A percentile compares a stretch with the other conserved stretches of the same genome.
phyloP scores from a whole-genome alignment of 371 early-diverging fungal species.

The Mucor mucedo region DNA sequence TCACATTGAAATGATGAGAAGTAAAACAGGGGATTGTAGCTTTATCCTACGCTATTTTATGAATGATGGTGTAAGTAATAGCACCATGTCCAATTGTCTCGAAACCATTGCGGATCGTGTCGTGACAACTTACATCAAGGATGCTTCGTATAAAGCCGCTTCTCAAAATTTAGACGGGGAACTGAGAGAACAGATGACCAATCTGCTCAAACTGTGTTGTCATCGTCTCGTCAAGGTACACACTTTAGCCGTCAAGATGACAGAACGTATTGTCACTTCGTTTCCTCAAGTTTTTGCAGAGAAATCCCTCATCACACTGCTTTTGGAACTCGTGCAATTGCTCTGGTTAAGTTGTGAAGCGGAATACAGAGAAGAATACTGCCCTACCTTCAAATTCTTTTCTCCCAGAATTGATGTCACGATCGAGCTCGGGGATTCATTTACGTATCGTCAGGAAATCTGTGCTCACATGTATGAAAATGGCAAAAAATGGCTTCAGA shows the following conservation, averaged over 20 bases:
- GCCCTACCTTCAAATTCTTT: slow-evolving; percentile 74
- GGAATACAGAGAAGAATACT: slow-evolving; percentile 82
- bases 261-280: slow-evolving; percentile 55
- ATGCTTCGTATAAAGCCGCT: slow-evolving; percentile 56
- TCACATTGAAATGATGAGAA: slow-evolving; percentile 86
- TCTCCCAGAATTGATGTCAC: slow-evolving; percentile 69
- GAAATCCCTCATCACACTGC: slow-evolving; percentile 59
- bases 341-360: slow-evolving; percentile 84
- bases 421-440: slow-evolving; percentile 78
- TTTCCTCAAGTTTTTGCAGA: slow-evolving; percentile 83
- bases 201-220: slow-evolving; percentile 67
- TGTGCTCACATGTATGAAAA: slow-evolving; percentile 67
- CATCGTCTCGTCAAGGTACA: slow-evolving; percentile 74
- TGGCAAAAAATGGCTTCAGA: slow-evolving; percentile 72
- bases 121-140: slow-evolving; percentile 57
- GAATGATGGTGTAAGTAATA: slow-evolving; percentile 80
- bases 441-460: slow-evolving; percentile 73
- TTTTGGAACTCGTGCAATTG: slow-evolving; percentile 79
- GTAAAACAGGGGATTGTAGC: slow-evolving; percentile 69
- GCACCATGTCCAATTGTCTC: slow-evolving; percentile 71
- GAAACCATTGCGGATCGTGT: slow-evolving; percentile 77
- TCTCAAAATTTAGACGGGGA: slow-evolving; percentile 55
- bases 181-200: slow-evolving; percentile 60
- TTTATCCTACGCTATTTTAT: slow-evolving; percentile 81
- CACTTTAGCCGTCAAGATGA: slow-evolving; percentile 60